A percentile compares a stretch with the other conserved stretches of the same genome.
phyloP scores from a whole-genome alignment of 164 flowering plant species.

The Taxillus chinensis region DNA sequence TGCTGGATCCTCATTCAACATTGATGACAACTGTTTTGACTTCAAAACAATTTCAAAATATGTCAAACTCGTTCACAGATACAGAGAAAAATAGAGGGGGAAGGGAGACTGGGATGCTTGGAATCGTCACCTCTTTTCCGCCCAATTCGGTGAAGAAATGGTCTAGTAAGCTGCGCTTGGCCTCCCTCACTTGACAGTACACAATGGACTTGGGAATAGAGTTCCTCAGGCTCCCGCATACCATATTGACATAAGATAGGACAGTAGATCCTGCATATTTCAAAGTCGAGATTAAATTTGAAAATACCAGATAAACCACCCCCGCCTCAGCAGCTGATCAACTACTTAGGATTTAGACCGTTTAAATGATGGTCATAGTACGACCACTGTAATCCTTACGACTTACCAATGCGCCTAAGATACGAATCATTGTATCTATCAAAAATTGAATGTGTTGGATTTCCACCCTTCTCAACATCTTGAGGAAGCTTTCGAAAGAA shows the following conservation, averaged over 20 bases:
- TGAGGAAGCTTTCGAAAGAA: conserved; percentile 97
- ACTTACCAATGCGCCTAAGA: conserved; percentile 72
- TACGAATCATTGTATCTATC: conserved; percentile 89
- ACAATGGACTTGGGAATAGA: conserved; percentile 90
- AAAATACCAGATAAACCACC: neutral
- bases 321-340: too few relatives aligned
- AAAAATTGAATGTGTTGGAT: conserved; percentile 83
- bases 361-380: too few relatives aligned
- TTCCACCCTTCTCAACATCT: conserved; percentile 94
- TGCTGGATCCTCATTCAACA: conserved; percentile 91
- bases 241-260: conserved; percentile 82
- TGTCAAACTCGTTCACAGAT: too few relatives aligned
- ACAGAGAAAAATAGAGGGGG: too few relatives aligned
- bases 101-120: too few relatives aligned
- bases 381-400: neutral
- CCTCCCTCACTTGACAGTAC: conserved; percentile 73
- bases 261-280: conserved; percentile 59
- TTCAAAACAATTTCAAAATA: conserved; percentile 20
- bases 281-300: neutral
- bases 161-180: conserved; percentile 82
- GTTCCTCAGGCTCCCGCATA: conserved; percentile 56
- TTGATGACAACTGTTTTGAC: conserved; percentile 46
- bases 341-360: too few relatives aligned
- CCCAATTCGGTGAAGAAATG: conserved; percentile 81
- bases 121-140: conserved; percentile 46